Conservation (phyloP, 805 yeast genomes). For the Starmerella ratchasimensis region DNA sequence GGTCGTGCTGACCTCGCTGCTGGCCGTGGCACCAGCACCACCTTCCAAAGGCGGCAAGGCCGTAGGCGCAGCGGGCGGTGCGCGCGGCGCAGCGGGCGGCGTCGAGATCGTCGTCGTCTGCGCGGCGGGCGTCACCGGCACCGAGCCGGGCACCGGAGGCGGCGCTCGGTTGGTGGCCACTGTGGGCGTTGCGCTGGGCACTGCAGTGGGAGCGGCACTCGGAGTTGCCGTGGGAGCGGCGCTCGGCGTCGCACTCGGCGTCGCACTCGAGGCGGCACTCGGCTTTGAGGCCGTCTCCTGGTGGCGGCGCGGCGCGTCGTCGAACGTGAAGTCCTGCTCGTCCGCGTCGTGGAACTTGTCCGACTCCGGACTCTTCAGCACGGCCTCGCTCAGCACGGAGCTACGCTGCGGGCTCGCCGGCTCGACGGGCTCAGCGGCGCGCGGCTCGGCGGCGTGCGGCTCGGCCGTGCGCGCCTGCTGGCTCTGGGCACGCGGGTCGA, state of each 20-base stretch:
- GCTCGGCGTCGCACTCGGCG: conserved; percentile 10
- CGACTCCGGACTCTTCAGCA: not conserved
- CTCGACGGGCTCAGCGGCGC: not conserved
- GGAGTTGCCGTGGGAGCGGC: conserved; percentile 13
- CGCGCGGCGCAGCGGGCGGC: not conserved
- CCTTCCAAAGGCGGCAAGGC: not conserved
- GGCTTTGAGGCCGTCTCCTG: not conserved
- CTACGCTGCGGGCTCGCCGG: not conserved
- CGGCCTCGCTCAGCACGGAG: not conserved
- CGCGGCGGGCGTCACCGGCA: conserved; percentile 4
- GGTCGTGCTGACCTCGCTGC: no score
- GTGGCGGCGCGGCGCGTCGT: no score
- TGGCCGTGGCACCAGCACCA: no score
- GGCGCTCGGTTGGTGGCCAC: conserved; percentile 2
- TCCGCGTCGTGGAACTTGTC: not conserved
- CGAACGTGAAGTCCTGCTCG: not conserved
- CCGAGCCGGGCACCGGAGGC: conserved; percentile 3
- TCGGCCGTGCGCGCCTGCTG: not conserved
- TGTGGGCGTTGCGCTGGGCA: conserved; percentile 1
- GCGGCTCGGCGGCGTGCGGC: not conserved
- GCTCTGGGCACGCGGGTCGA: not conserved
- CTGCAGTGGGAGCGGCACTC: conserved; percentile 11
- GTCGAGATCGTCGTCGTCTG: not conserved
- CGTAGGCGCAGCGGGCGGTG: conserved; percentile 2
- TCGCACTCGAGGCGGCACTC: conserved; percentile 7